These are phyloP conservation scores for Thalassiosira mediterranea DNA, from an alignment of 352 stramenopile genomes.

Conservation along the genomic window DNA sequence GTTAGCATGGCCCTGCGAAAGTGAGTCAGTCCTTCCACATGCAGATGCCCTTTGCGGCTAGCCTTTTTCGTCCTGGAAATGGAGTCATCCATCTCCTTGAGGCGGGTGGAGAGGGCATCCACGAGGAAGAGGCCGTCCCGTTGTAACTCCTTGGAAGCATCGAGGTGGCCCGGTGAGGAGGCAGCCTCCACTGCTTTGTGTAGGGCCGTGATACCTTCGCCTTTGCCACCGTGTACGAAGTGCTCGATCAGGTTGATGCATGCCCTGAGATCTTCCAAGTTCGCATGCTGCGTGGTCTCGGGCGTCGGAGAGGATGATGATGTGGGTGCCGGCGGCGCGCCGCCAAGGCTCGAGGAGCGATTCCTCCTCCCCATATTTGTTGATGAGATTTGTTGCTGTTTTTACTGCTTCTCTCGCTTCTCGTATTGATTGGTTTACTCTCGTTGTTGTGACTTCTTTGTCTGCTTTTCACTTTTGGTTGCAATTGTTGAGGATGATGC, in stretches of 20 bases:
- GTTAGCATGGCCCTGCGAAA: conserved; percentile 49
- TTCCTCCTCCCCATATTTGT: conserved; percentile 36
- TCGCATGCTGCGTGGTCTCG: background rate
- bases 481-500: no score
- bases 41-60: background rate
- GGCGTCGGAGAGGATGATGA: background rate
- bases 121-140: conserved; percentile 38
- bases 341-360: conserved; percentile 33
- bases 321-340: background rate
- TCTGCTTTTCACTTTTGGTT: no score
- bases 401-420: no score
- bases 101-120: conserved; percentile 14
- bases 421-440: background rate
- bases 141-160: background rate
- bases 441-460: conserved; percentile 4
- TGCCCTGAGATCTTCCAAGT: conserved; percentile 18
- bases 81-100: conserved; percentile 40
- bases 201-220: conserved; percentile 17
- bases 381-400: background rate
- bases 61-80: background rate
- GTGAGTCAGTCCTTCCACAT: conserved; percentile 12
- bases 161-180: background rate
- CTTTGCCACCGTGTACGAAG: conserved; percentile 34
- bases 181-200: conserved; percentile 11
- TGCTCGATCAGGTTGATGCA: conserved; percentile 27